Conservation (phyloP, 331 rosid species). For the Rosa hybrid region DNA sequence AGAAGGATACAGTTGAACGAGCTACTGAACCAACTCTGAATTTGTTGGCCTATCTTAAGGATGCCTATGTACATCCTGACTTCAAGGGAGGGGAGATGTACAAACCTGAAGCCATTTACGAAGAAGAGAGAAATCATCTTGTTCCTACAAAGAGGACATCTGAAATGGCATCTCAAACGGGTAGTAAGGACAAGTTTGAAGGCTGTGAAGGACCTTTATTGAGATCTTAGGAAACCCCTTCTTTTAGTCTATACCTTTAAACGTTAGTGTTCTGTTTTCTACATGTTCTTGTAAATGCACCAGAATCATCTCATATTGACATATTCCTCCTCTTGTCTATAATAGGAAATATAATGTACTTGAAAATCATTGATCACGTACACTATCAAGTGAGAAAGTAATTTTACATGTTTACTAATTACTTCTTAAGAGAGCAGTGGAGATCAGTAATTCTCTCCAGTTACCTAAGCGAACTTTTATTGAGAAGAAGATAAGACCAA, state of each 20-base stretch:
- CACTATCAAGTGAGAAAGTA: not conserved
- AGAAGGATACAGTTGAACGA: conserved; percentile 80
- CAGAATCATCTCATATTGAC: not conserved
- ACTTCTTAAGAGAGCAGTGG: not conserved
- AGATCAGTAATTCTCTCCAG: not conserved
- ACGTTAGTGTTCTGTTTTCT: not conserved
- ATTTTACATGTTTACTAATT: not conserved
- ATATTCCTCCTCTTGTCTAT: not conserved
- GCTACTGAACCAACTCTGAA: conserved; percentile 80
- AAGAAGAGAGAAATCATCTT: conserved; percentile 77
- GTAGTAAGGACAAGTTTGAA: conserved; percentile 51
- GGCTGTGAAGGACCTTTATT: conserved; percentile 21
- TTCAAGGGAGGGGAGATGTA: conserved; percentile 47
- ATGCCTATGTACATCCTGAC: conserved; percentile 73
- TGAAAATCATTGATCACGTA: not conserved
- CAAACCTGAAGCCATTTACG: conserved; percentile 42
- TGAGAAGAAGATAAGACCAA: no score
- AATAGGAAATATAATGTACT: not conserved
- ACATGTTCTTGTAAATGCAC: conserved; percentile 15
- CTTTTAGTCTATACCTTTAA: not conserved
- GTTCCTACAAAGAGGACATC: conserved; percentile 63
- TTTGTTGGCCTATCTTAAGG: conserved; percentile 64
- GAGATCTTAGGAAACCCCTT: conserved; percentile 3
- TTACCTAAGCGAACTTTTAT: no score
- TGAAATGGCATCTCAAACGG: not conserved